Percentiles rank a stretch among this genome's conserved stretches.
Conservation (phyloP, 768 basidiomycete species). For the Boletus coccyginus region DNA sequence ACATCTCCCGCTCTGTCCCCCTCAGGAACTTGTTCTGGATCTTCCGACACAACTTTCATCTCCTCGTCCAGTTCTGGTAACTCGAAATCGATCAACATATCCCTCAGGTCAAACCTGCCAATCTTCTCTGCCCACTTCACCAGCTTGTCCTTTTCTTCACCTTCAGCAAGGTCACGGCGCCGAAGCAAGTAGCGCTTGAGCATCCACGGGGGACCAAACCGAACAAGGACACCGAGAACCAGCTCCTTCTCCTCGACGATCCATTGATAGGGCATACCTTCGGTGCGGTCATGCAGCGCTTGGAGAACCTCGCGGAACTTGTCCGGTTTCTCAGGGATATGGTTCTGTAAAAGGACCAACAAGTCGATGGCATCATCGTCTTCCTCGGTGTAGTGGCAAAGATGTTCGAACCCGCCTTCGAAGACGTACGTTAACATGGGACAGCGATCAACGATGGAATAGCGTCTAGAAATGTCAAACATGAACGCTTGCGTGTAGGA, state of each 20-base stretch:
- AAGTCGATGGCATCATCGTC: constrained; percentile 26
- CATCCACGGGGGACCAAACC: constrained; percentile 26
- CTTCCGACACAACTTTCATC: constrained; percentile 5
- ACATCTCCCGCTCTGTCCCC: neutral
- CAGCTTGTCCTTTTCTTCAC: constrained; percentile 13
- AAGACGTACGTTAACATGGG: constrained; percentile 30
- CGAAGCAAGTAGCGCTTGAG: constrained; percentile 24
- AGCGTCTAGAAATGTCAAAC: constrained; percentile 27
- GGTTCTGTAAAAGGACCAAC: constrained; percentile 17
- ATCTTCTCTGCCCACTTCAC: constrained; percentile 15
- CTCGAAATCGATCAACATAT: constrained; percentile 21
- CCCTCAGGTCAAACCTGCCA: constrained; percentile 22
- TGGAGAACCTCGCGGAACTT: constrained; percentile 23
- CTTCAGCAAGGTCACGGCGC: constrained; percentile 19
- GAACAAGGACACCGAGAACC: constrained; percentile 20
- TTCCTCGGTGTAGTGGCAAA: constrained; percentile 24
- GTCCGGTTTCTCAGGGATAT: constrained; percentile 20
- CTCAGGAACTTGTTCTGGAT: neutral
- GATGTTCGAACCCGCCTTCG: constrained; percentile 27
- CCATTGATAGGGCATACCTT: constrained; percentile 22
- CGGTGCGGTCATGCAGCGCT: constrained; percentile 26
- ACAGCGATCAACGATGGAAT: constrained; percentile 22
- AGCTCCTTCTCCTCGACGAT: constrained; percentile 25
- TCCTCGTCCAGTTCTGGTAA: constrained; percentile 12
- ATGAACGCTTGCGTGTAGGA: constrained; percentile 24